Percentiles rank a stretch among this genome's conserved stretches.
These are phyloP conservation scores for Paralagenidium karlingii DNA, from an alignment of 352 stramenopile genomes.

Conservation along the genomic window DNA sequence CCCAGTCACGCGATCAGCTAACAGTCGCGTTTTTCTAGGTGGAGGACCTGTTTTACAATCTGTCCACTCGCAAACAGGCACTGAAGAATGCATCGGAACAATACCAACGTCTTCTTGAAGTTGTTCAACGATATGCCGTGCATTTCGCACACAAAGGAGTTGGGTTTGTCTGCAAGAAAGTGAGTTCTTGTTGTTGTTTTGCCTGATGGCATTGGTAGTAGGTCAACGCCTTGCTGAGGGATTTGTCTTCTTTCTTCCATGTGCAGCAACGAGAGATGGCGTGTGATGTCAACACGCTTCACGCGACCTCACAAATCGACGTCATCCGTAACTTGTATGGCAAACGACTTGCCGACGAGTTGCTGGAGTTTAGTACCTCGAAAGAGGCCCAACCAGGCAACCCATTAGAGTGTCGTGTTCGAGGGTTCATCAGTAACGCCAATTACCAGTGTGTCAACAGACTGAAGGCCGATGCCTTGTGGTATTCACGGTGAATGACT, in stretches of 20 bases:
- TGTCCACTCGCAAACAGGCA: slow-evolving; percentile 86
- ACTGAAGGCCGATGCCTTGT: slow-evolving; percentile 34
- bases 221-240: too few species aligned
- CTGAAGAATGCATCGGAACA: slow-evolving; percentile 91
- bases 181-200: slow-evolving; percentile 1
- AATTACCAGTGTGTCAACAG: too few species aligned
- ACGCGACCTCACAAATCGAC: slow-evolving; percentile 47
- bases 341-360: slow-evolving; percentile 47
- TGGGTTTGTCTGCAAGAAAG: slow-evolving; percentile 94
- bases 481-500: neutral
- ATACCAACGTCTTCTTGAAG: slow-evolving; percentile 87
- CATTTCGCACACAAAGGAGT: slow-evolving; percentile 84
- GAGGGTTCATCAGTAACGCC: slow-evolving; percentile 70
- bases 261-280: slow-evolving; percentile 59
- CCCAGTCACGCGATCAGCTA: too few species aligned
- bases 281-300: slow-evolving; percentile 64
- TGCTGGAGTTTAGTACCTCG: slow-evolving; percentile 25
- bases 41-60: slow-evolving; percentile 99
- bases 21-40: slow-evolving; percentile 25
- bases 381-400: too few species aligned
- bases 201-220: neutral
- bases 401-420: slow-evolving; percentile 28
- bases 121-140: slow-evolving; percentile 96
- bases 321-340: slow-evolving; percentile 67
- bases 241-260: neutral